These are phyloP conservation scores for Hibiscus tridactylites DNA, from an alignment of 345 rosid genomes.

Conservation along the genomic window DNA sequence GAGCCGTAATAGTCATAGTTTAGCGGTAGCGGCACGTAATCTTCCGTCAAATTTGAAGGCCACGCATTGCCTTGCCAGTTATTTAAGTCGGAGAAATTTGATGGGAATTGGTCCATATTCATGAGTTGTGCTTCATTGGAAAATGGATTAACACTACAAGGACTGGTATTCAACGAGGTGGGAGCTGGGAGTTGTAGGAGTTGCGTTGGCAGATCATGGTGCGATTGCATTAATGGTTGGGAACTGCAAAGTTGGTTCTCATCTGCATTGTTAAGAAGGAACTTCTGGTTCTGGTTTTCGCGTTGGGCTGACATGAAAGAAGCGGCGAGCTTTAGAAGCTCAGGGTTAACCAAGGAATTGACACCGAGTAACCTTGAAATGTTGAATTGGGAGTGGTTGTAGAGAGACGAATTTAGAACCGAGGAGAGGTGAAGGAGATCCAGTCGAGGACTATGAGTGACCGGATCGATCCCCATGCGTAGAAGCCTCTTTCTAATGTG, in stretches of 20 bases:
- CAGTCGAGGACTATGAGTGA: conserved; percentile 64
- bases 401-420: conserved; percentile 37
- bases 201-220: conserved; percentile 16
- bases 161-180: background rate
- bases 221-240: conserved; percentile 18
- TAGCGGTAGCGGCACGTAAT: conserved; percentile 17
- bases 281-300: conserved; percentile 13
- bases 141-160: conserved; percentile 18
- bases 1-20: conserved; percentile 8
- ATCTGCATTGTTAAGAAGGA: conserved; percentile 18
- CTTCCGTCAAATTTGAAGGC: conserved; percentile 27
- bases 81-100: conserved; percentile 12
- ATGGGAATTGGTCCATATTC: conserved; percentile 16
- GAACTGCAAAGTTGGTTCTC: conserved; percentile 25
- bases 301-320: conserved; percentile 28
- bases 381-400: conserved; percentile 40
- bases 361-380: conserved; percentile 37
- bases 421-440: conserved; percentile 68
- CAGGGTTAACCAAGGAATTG: conserved; percentile 36
- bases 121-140: conserved; percentile 22
- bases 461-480: conserved; percentile 85
- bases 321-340: conserved; percentile 33
- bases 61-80: conserved; percentile 25
- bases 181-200: conserved; percentile 30
- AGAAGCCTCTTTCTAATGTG: conserved; percentile 66